These are phyloP conservation scores for Cordyceps javanica DNA, from an alignment of 2,329 filamentous ascomycete genomes.

Conservation along the genomic window DNA sequence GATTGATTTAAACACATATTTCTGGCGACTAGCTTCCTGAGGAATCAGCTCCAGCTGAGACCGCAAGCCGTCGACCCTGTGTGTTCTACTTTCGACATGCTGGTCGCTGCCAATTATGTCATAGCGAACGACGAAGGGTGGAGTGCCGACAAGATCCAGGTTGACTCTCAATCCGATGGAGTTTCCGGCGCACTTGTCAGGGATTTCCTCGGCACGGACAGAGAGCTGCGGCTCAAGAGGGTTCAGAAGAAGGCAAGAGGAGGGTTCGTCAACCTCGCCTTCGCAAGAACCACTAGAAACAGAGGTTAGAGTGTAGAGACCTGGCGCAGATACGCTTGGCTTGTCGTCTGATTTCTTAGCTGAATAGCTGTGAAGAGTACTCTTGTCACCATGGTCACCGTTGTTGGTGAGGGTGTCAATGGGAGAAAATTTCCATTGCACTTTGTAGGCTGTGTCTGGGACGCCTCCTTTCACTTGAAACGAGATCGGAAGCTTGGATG, in stretches of 20 bases:
- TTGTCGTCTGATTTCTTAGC: constrained; percentile 57
- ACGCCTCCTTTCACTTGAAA: constrained; percentile 57
- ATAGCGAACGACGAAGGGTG: constrained; percentile 82
- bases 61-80: constrained; percentile 63
- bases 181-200: constrained; percentile 91
- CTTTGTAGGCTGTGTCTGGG: constrained; percentile 59
- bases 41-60: constrained; percentile 83
- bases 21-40: constrained; percentile 73
- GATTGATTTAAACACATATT: constrained; percentile 76
- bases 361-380: constrained; percentile 50
- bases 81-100: constrained; percentile 46
- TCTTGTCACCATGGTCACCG: constrained; percentile 60
- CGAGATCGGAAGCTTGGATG: constrained; percentile 61
- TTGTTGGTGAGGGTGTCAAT: constrained; percentile 62
- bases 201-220: constrained; percentile 72
- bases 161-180: constrained; percentile 86
- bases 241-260: constrained; percentile 88
- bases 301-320: constrained; percentile 78
- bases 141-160: constrained; percentile 84
- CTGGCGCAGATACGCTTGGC: constrained; percentile 66
- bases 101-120: constrained; percentile 57
- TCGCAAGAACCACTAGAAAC: constrained; percentile 75
- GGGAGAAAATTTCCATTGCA: constrained; percentile 79
- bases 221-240: constrained; percentile 78
- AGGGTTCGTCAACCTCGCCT: constrained; percentile 87